Evolutionary conservation across 2,329 filamentous ascomycete genomes (phyloP).

Genomic region (Arachnomyces sp.): DNA sequence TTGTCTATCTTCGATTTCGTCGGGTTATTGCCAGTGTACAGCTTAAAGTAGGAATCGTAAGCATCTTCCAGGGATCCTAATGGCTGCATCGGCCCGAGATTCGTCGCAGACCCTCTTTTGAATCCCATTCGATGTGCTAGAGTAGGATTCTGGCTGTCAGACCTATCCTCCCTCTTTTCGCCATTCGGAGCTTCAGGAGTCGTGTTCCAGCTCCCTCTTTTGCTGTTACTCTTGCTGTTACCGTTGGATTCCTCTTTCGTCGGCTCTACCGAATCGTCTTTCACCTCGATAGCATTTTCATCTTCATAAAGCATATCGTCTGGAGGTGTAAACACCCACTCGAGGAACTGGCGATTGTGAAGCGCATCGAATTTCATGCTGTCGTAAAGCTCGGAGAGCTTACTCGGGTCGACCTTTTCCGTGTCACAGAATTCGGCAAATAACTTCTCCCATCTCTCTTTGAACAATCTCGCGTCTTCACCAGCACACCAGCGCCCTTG

Average conservation of each 20-base stretch:
- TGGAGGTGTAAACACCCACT: slow-evolving; percentile 93
- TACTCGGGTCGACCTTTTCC: slow-evolving; percentile 97
- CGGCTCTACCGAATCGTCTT: slow-evolving; percentile 1
- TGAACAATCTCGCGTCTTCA: slow-evolving; percentile 89
- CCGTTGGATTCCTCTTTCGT: slow-evolving; percentile 1
- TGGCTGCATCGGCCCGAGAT: slow-evolving; percentile 36
- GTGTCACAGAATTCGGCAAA: slow-evolving; percentile 94
- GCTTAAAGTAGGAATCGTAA: slow-evolving; percentile 74
- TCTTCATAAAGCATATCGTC: slow-evolving; percentile 65
- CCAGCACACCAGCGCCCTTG: slow-evolving; percentile 94
- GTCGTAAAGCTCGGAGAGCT: slow-evolving; percentile 96
- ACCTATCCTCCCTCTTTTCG: slow-evolving; percentile 24
- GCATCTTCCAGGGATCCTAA: slow-evolving; percentile 44
- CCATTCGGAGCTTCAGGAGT: slow-evolving; percentile 13
- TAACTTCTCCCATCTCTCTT: slow-evolving; percentile 95
- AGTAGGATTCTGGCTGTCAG: slow-evolving; percentile 21
- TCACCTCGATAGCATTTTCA: slow-evolving; percentile 39
- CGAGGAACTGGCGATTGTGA: slow-evolving; percentile 91
- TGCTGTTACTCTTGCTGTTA: slow-evolving; percentile 17
- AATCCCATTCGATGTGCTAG: slow-evolving; percentile 40
- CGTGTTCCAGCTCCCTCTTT: slow-evolving; percentile 4
- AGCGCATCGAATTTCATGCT: slow-evolving; percentile 99
- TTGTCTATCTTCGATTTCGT: slow-evolving; percentile 75
- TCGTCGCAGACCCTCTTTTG: slow-evolving; percentile 44
- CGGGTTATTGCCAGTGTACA: slow-evolving; percentile 70